Conservation (phyloP, 768 basidiomycete species). For the Lepiota venenata region DNA sequence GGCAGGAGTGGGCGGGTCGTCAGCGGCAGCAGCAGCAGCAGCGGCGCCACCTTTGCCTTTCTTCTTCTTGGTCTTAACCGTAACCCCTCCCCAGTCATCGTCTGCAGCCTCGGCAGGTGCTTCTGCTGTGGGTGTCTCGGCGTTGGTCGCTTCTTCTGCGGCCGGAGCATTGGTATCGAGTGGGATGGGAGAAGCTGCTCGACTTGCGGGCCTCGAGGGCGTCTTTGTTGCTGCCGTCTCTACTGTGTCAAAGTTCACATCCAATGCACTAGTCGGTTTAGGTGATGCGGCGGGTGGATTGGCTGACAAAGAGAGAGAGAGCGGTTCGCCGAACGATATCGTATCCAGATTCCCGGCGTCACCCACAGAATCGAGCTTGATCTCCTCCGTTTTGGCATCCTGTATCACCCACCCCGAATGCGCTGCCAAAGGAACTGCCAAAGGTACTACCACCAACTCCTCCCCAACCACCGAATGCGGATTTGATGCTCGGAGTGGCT, state of each 20-base stretch:
- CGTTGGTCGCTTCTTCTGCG: neutral
- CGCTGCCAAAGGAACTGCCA: neutral
- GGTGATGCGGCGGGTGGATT: neutral
- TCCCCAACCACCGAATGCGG: neutral
- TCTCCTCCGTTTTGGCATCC: neutral
- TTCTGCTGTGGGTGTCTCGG: slow-evolving; percentile 1
- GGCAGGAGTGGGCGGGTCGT: neutral
- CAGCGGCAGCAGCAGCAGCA: neutral
- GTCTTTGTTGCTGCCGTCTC: neutral
- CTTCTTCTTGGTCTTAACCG: slow-evolving; percentile 17
- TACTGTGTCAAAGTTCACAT: neutral
- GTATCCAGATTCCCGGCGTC: neutral
- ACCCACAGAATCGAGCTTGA: neutral
- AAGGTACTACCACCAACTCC: slow-evolving; percentile 2
- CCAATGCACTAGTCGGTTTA: neutral
- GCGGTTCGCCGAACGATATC: neutral
- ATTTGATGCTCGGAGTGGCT: neutral
- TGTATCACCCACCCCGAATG: neutral
- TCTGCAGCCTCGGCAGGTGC: neutral
- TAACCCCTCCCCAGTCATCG: slow-evolving; percentile 13
- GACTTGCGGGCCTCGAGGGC: neutral
- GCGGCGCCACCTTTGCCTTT: slow-evolving; percentile 20
- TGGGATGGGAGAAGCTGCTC: neutral
- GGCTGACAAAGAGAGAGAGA: neutral
- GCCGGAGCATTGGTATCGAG: neutral